phyloP scores from a whole-genome alignment of 1,284 basidiomycete species.

The Sporisorium exsertum region DNA sequence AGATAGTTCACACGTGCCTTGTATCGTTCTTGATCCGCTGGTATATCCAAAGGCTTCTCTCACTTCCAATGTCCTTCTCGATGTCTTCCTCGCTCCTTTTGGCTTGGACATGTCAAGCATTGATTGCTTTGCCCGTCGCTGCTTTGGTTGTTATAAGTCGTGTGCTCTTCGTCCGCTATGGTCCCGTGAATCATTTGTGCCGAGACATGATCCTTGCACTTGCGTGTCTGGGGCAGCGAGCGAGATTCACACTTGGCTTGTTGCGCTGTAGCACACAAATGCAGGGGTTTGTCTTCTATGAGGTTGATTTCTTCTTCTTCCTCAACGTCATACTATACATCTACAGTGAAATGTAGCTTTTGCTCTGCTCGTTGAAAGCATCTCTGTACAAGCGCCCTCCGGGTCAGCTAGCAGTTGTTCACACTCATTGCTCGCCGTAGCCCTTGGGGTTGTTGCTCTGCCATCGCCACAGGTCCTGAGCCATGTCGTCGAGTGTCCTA shows the following conservation, averaged over 20 bases:
- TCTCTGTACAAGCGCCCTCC: neutral
- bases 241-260: too few species aligned
- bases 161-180: too few species aligned
- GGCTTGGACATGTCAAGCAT: too few species aligned
- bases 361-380: neutral
- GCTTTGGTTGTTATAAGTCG: too few species aligned
- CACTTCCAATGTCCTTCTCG: neutral
- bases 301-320: neutral
- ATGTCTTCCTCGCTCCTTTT: too few species aligned
- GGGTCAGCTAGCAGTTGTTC: neutral
- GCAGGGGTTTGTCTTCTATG: neutral
- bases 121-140: too few species aligned
- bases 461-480: slow-evolving; percentile 68
- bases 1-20: too few species aligned
- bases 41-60: neutral
- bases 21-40: too few species aligned
- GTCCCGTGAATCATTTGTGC: too few species aligned
- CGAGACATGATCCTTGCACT: neutral
- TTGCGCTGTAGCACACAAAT: too few species aligned
- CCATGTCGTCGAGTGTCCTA: slow-evolving; percentile 62
- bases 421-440: slow-evolving; percentile 57
- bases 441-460: slow-evolving; percentile 71
- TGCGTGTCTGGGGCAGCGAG: neutral
- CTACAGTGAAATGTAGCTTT: neutral
- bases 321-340: slow-evolving; percentile 1